phyloP scores from a whole-genome alignment of 148 eudicot genomes.

The Euryodendron excelsum region DNA sequence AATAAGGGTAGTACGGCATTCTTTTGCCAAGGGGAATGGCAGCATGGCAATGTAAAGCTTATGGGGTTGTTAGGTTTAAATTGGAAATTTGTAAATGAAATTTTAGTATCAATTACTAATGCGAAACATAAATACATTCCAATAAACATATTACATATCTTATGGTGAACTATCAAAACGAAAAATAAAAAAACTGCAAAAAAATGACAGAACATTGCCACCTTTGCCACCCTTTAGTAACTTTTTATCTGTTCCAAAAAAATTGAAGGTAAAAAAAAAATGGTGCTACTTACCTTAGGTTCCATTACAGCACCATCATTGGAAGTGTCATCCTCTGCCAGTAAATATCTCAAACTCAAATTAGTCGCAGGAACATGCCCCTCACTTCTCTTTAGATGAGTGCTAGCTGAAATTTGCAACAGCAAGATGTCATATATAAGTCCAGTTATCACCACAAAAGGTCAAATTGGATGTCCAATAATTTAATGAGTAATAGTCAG shows the following conservation, averaged over 20 bases:
- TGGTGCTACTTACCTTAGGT: constrained; percentile 42
- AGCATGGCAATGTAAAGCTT: not conserved
- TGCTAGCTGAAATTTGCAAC: constrained; percentile 49
- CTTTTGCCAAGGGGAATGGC: constrained; percentile 3
- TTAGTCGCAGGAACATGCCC: constrained; percentile 43
- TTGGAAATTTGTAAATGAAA: no score
- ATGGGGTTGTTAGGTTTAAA: not conserved
- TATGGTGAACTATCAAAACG: not conserved
- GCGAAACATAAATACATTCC: no score
- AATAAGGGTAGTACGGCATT: constrained; percentile 17
- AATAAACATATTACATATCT: not conserved
- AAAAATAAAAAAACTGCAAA: no score
- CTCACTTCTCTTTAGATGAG: constrained; percentile 35
- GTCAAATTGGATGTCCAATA: not conserved
- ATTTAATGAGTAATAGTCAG: not conserved
- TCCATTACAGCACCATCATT: constrained; percentile 21
- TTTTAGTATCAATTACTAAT: no score
- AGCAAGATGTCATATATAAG: not conserved
- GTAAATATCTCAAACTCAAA: constrained; percentile 43
- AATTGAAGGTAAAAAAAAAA: no score
- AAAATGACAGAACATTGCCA: no score
- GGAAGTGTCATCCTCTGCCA: constrained; percentile 39
- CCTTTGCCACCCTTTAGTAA: no score
- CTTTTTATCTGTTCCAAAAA: no score
- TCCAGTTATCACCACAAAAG: not conserved